These are phyloP conservation scores for Fusarium chuoi DNA, from an alignment of 2,329 filamentous ascomycete genomes.

Conservation along the genomic window DNA sequence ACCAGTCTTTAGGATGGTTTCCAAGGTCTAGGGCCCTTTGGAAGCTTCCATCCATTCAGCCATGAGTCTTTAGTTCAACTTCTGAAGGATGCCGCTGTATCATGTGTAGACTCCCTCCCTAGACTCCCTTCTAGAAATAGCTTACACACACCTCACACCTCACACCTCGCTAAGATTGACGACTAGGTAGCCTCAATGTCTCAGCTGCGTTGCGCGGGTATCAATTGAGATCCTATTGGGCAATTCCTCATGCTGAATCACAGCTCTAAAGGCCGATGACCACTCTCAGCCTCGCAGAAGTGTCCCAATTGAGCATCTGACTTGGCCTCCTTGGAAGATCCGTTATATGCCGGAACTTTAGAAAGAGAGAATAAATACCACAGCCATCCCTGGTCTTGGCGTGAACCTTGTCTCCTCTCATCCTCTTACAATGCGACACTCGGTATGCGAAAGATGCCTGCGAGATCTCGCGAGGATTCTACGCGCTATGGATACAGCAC, in stretches of 20 bases:
- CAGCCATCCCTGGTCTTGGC: conserved; percentile 9
- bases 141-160: conserved; percentile 13
- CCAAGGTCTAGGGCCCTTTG: not conserved
- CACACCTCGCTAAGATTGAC: conserved; percentile 22
- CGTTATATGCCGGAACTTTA: not conserved
- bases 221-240: not conserved
- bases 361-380: not conserved
- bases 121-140: conserved; percentile 18
- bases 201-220: conserved; percentile 9
- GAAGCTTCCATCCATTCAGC: not conserved
- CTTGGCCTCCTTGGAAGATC: not conserved
- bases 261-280: not conserved
- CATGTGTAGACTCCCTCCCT: not conserved
- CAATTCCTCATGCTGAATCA: not conserved
- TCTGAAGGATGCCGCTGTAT: not conserved
- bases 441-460: not conserved
- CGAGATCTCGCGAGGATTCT: conserved; percentile 3
- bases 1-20: conserved; percentile 1
- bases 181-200: conserved; percentile 32
- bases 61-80: not conserved
- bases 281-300: not conserved
- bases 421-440: conserved; percentile 16
- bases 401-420: not conserved
- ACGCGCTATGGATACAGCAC: conserved; percentile 22
- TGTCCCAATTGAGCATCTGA: not conserved